Base-by-base conservation (phyloP, 257 asterid species). In the Leptodermis oblonga region DNA sequence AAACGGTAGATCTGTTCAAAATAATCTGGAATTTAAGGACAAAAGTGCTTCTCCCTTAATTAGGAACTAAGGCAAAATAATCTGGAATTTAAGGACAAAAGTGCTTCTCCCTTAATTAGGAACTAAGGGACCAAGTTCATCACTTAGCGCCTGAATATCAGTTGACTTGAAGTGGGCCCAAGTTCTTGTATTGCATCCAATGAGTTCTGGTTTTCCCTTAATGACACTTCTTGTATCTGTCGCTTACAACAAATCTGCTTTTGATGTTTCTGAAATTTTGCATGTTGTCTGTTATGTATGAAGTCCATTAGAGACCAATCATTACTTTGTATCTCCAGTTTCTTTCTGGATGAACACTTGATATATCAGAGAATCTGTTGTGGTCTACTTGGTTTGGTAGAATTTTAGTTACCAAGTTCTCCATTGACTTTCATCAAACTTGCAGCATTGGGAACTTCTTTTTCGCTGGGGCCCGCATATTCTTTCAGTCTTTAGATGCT, bases 371-470 rank as follows among this genome's bases (percentile, higher is more conserved):
- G 4, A 48, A 28, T 30, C 28, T 48, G 15, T 13, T 22, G 20
- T 48, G 13, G 4, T 45, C 28, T 15, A 31, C 39, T 45, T 46
- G 30, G 34, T 65, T 41, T 28, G 34, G 37, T 41, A 48, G 60
- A 43, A 30, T 26, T 67, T 36, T 25, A 36, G 14, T n/a, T 33
- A 11, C 18, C 48, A 68, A 61, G 65, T 63, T 51, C 53, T 59
- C 72, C 62, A 75, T 74, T 66, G 79, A 79, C 70, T 66, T 72
- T 65, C 39, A 60, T 81, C 69, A 76, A 34, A 53, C 68, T 78
- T 88, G 92, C 95, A 93, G 98, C 79, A 87, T 93, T 54, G 98
- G 98, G 78, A 93, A 93, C 81, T 93, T 93, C 74, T 92, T 93
- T 87, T 93, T 93, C 65, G 98, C 98, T 74, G 98, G 98, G 78